Evolutionary conservation across 768 basidiomycete species (phyloP).

Genomic region (Leccinum pellstonianum): DNA sequence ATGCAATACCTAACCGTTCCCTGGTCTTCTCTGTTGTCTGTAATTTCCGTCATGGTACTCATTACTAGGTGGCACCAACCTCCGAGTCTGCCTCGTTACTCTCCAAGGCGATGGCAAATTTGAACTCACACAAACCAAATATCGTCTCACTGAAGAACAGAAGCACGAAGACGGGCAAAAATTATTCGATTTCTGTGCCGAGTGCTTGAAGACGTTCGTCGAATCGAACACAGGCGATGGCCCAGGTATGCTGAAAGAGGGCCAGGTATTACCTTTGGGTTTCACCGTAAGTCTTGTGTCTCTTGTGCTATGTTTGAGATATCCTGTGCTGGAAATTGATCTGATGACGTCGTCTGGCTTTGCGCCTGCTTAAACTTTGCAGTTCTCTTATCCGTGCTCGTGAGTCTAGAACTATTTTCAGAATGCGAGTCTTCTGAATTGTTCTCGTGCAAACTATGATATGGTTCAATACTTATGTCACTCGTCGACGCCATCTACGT

Average conservation of each 20-base stretch:
- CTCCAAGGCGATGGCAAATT: conserved; percentile 93
- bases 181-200: conserved; percentile 96
- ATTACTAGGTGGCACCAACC: conserved; percentile 80
- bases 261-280: conserved; percentile 73
- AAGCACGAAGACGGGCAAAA: conserved; percentile 97
- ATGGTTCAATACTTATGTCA: neutral
- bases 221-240: conserved; percentile 63
- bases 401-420: conserved; percentile 41
- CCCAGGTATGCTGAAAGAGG: conserved; percentile 46
- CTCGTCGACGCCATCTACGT: neutral
- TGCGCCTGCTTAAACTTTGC: neutral
- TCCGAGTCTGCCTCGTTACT: conserved; percentile 96
- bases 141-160: conserved; percentile 94
- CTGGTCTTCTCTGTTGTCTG: neutral
- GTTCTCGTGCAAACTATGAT: neutral
- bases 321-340: neutral
- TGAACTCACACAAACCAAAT: conserved; percentile 97
- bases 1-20: neutral
- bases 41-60: neutral
- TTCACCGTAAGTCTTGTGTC: conserved; percentile 76
- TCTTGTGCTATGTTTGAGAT: neutral
- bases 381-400: conserved; percentile 97
- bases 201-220: conserved; percentile 88
- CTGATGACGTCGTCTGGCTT: neutral
- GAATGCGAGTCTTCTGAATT: neutral